These are phyloP conservation scores for Aspergillus sp. DNA, from an alignment of 2,329 filamentous ascomycete species.

Conservation along the genomic window DNA sequence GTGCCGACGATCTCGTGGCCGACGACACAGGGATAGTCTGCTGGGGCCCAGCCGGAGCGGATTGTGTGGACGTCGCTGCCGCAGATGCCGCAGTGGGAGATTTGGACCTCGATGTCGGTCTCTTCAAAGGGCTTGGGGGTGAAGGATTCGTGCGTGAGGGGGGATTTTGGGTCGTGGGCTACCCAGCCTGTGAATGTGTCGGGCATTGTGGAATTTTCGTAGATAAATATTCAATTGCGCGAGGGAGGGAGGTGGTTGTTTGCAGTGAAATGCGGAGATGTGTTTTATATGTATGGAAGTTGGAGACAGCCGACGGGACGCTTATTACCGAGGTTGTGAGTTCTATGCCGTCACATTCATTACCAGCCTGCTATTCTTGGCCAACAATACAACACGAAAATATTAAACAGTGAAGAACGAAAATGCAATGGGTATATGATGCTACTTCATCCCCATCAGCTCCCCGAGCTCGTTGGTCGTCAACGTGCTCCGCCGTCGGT, in stretches of 20 bases:
- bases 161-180: slow-evolving; percentile 33
- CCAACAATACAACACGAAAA: neutral
- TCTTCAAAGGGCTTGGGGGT: slow-evolving; percentile 51
- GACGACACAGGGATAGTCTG: slow-evolving; percentile 52
- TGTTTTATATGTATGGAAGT: neutral
- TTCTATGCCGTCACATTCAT: slow-evolving; percentile 2
- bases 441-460: slow-evolving; percentile 32
- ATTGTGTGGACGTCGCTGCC: slow-evolving; percentile 63
- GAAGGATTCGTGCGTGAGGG: slow-evolving; percentile 36
- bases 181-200: slow-evolving; percentile 45
- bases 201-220: slow-evolving; percentile 3
- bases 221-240: neutral
- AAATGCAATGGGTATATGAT: slow-evolving; percentile 11
- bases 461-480: slow-evolving; percentile 47
- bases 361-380: neutral
- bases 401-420: slow-evolving; percentile 3
- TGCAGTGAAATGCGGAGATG: neutral
- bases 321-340: slow-evolving; percentile 9
- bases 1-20: slow-evolving; percentile 67
- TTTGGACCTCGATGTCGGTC: slow-evolving; percentile 65
- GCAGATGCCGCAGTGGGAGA: slow-evolving; percentile 68
- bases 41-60: slow-evolving; percentile 49
- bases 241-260: neutral
- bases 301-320: neutral
- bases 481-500: slow-evolving; percentile 44